A percentile compares a stretch with the other conserved stretches of the same genome.
phyloP scores from a whole-genome alignment of 352 stramenopile genomes.

The Pythium apleroticum region DNA sequence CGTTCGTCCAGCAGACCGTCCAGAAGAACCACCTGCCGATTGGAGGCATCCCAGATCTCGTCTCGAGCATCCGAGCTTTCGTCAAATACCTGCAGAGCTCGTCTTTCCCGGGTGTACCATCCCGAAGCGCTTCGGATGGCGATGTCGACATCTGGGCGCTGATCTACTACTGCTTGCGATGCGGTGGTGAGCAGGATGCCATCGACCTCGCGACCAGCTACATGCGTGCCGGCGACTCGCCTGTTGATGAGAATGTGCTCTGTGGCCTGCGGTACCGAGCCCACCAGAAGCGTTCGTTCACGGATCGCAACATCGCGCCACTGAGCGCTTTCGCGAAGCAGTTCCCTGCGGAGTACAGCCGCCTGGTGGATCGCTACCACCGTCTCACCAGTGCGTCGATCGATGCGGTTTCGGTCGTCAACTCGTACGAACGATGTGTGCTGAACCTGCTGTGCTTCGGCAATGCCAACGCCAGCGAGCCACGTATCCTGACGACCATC shows the following conservation, averaged over 20 bases:
- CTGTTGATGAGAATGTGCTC: conserved; percentile 59
- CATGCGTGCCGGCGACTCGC: conserved; percentile 39
- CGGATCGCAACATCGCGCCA: conserved; percentile 34
- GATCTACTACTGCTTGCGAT: conserved; percentile 81
- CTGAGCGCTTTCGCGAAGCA: conserved; percentile 66
- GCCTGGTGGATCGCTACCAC: conserved; percentile 67
- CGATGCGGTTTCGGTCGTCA: conserved; percentile 66
- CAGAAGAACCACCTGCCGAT: conserved; percentile 73
- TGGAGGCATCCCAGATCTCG: conserved; percentile 63
- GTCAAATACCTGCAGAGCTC: conserved; percentile 77
- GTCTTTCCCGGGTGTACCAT: conserved; percentile 33
- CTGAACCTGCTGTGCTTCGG: conserved; percentile 78
- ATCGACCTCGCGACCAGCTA: conserved; percentile 51
- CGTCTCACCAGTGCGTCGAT: conserved; percentile 70
- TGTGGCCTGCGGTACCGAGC: conserved; percentile 60
- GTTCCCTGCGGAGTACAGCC: conserved; percentile 60
- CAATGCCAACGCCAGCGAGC: conserved; percentile 76
- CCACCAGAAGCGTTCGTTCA: conserved; percentile 54
- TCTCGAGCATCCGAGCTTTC: conserved; percentile 76
- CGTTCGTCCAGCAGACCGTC: conserved; percentile 78
- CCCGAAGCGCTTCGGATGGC: conserved; percentile 36
- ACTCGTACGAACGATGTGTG: conserved; percentile 79
- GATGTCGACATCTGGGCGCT: conserved; percentile 72
- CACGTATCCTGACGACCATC: conserved; percentile 73
- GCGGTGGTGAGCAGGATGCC: conserved; percentile 69